Evolutionary conservation across 495 filamentous ascomycete genomes (phyloP).

Genomic region (Aspergillus nanangensis): DNA sequence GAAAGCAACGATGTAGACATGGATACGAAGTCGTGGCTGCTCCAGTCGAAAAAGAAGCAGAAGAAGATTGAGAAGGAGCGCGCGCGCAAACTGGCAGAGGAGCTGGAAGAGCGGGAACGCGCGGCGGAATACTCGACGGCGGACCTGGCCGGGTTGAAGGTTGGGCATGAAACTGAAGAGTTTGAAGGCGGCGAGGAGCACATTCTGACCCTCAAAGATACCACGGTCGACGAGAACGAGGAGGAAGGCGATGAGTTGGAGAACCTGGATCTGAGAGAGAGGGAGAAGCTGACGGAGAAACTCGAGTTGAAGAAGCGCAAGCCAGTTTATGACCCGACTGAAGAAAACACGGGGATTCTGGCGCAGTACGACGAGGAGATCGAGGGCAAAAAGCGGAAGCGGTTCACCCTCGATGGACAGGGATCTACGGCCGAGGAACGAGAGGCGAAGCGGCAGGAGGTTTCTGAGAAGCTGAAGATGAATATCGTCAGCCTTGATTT

Average conservation of each 20-base stretch:
- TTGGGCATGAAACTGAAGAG: constrained; percentile 74
- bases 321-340: constrained; percentile 79
- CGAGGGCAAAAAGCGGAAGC: constrained; percentile 83
- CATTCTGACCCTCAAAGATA: constrained; percentile 86
- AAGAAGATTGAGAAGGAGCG: constrained; percentile 81
- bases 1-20: constrained; percentile 58
- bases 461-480: constrained; percentile 56
- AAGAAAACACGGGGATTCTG: constrained; percentile 63
- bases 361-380: constrained; percentile 95
- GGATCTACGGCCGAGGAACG: constrained; percentile 63
- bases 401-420: constrained; percentile 76
- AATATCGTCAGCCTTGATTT: constrained; percentile 75
- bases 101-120: constrained; percentile 62
- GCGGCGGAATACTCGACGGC: constrained; percentile 64
- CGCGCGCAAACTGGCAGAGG: constrained; percentile 66
- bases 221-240: constrained; percentile 77
- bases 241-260: constrained; percentile 92
- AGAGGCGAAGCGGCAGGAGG: constrained; percentile 53
- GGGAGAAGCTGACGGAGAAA: constrained; percentile 71
- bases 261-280: constrained; percentile 71
- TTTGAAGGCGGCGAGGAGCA: constrained; percentile 77
- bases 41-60: constrained; percentile 81
- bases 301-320: constrained; percentile 89
- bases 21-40: constrained; percentile 81
- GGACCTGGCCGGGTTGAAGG: constrained; percentile 85